Conservation (phyloP, 208 protist species). For the Leptomonas seymouri region DNA sequence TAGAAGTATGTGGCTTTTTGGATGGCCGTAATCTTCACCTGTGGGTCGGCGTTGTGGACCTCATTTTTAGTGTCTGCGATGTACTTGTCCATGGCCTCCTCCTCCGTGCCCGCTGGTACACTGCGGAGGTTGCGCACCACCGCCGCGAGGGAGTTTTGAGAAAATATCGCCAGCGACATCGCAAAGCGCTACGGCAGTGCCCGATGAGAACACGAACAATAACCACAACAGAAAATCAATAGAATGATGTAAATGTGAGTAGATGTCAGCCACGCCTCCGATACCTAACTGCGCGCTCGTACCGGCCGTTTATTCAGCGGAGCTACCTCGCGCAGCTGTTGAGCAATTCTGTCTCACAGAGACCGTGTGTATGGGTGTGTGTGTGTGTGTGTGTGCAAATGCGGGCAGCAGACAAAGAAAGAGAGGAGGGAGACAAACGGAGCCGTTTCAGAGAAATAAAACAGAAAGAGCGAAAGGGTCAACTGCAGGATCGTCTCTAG, state of each 20-base stretch:
- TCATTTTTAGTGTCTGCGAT: conserved; percentile 96
- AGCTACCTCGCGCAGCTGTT: background rate
- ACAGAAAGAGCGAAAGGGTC: too few species aligned
- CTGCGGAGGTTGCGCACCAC: conserved; percentile 95
- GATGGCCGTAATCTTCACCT: conserved; percentile 94
- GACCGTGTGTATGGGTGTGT: too few species aligned
- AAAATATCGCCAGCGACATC: conserved; percentile 54
- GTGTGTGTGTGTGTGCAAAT: too few species aligned
- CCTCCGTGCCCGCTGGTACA: conserved; percentile 85
- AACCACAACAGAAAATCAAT: background rate
- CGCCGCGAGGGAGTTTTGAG: conserved; percentile 91
- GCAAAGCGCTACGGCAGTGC: background rate
- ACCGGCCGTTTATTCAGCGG: background rate
- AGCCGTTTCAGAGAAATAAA: too few species aligned
- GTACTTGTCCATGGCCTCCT: conserved; percentile 90
- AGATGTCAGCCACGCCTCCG: too few species aligned
- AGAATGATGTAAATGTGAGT: background rate
- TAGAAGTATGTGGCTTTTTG: conserved; percentile 98
- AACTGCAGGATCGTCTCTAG: too few species aligned
- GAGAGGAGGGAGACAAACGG: too few species aligned
- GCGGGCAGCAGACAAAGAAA: too few species aligned
- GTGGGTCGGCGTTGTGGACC: conserved; percentile 82
- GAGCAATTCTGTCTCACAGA: background rate
- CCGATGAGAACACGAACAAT: background rate
- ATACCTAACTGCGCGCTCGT: background rate